phyloP scores from a whole-genome alignment of 2,329 filamentous ascomycete species.

The Fusarium abutilonis region DNA sequence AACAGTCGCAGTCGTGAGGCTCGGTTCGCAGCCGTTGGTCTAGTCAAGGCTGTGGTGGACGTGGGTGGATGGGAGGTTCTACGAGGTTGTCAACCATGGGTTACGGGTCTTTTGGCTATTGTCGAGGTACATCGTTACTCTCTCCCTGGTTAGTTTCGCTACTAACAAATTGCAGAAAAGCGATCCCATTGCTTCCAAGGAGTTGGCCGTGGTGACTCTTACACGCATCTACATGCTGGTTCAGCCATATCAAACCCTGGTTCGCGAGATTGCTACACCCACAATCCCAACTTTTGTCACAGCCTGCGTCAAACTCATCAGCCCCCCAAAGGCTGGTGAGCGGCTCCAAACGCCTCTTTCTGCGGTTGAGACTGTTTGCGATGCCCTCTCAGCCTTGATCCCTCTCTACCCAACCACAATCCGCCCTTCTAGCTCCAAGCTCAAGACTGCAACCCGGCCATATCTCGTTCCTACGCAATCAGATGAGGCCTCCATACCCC shows the following conservation, averaged over 20 bases:
- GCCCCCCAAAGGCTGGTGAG: constrained; percentile 52
- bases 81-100: constrained; percentile 77
- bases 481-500: constrained; percentile 59
- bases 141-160: constrained; percentile 2
- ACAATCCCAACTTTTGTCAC: constrained; percentile 79
- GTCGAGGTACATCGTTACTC: constrained; percentile 67
- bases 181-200: constrained; percentile 78
- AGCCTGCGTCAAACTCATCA: constrained; percentile 74
- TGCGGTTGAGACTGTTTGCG: constrained; percentile 74
- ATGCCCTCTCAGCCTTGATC: constrained; percentile 76
- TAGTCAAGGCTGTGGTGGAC: constrained; percentile 85
- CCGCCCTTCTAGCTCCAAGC: constrained; percentile 76
- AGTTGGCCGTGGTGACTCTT: constrained; percentile 78
- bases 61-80: constrained; percentile 86
- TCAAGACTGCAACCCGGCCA: constrained; percentile 67
- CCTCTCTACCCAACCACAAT: constrained; percentile 86
- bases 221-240: constrained; percentile 86
- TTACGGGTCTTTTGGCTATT: constrained; percentile 77
- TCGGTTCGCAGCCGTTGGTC: constrained; percentile 78
- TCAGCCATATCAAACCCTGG: constrained; percentile 81
- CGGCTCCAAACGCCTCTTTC: constrained; percentile 51
- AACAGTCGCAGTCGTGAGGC: constrained; percentile 79
- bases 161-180: constrained; percentile 68
- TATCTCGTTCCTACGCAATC: constrained; percentile 73
- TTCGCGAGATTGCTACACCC: constrained; percentile 88